Base-by-base conservation (phyloP, 1,284 basidiomycete species). In the Naganishia liquefaciens region DNA sequence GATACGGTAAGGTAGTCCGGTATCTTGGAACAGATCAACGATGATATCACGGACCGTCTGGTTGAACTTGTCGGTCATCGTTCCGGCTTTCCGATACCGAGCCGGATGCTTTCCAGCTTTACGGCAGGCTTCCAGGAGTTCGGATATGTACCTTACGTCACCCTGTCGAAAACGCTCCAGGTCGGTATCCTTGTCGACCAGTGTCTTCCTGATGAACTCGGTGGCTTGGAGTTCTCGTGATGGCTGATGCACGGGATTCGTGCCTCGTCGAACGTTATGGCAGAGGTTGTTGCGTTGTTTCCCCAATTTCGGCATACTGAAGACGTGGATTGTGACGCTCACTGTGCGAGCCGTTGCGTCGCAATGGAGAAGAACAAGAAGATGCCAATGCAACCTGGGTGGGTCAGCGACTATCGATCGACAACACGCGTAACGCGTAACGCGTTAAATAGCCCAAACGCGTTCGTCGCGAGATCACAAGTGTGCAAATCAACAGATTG, bases 231-330 rank as follows among this genome's bases (percentile, higher is more conserved):
- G 47, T n/a, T 50, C 47, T 27, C 23, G 28, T 25, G 23, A 50
- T 25, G 47, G 47, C 21, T 50, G 47, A 50, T 50, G 47, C 23
- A 50, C 23, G 47, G 47, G 9, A 50, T 50, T 50, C 21, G 47
- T 50, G 23, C 23, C 47, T 27, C 47, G 47, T 25, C 47, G 47
- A 50, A 50, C 23, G 23, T 50, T 21, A 50, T 50, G 15, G 21
- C 23, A 50, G 21, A 50, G 47, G 23, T 50, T 50, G 47, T 50
- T 50, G 47, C 17, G 47, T 27, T 50, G 47, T 13, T 50, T 50
- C 47, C 17, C 47, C n/a, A 25, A 50, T 13, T 50, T n/a, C 5
- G 47, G 47, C 23, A 50, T 50, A 25, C 23, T 23, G 23, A 50
- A 50, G 5, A 50, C 21, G 28, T 50, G 47, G 23, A 50, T n/a